These are phyloP conservation scores for Discostella stelligeroides DNA, from an alignment of 108 stramenopile genomes.

Conservation along the genomic window DNA sequence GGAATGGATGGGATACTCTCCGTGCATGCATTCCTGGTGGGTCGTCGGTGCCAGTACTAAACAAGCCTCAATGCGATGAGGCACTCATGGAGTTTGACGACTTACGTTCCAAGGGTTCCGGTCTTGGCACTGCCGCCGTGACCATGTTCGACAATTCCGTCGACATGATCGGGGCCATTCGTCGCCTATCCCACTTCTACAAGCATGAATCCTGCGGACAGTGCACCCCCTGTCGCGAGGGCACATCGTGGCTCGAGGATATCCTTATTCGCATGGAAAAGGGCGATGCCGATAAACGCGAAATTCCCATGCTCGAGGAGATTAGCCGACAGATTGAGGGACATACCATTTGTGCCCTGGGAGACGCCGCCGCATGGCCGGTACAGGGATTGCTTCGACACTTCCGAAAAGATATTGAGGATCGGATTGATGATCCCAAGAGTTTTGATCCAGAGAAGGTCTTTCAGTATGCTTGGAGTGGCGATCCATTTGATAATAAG, in stretches of 20 bases:
- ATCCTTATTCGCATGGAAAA: slow-evolving; percentile 95
- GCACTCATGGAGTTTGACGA: slow-evolving; percentile 99
- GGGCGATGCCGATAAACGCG: slow-evolving; percentile 98
- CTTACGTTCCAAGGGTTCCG: slow-evolving; percentile 91
- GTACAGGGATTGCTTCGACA: slow-evolving; percentile 97
- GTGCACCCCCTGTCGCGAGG: slow-evolving; percentile 99
- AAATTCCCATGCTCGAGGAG: slow-evolving; percentile 99
- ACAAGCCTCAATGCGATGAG: slow-evolving; percentile 95
- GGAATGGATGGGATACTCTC: slow-evolving; percentile 98
- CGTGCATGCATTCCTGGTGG: slow-evolving; percentile 99
- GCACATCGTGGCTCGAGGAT: slow-evolving; percentile 92
- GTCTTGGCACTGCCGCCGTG: slow-evolving; percentile 98
- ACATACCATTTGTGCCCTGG: slow-evolving; percentile 99
- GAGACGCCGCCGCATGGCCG: slow-evolving; percentile 99
- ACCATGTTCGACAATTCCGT: slow-evolving; percentile 99
- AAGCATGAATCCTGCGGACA: slow-evolving; percentile 99
- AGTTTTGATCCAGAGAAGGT: slow-evolving; percentile 90
- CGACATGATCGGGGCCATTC: slow-evolving; percentile 99
- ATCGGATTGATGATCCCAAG: slow-evolving; percentile 92
- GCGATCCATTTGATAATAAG: slow-evolving; percentile 87
- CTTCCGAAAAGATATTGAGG: slow-evolving; percentile 97
- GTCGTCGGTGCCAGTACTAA: slow-evolving; percentile 97
- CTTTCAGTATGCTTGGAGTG: slow-evolving; percentile 97
- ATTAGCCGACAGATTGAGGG: slow-evolving; percentile 99
- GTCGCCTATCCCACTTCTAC: slow-evolving; percentile 99